A percentile compares a stretch with the other conserved stretches of the same genome.
Conservation (phyloP, 306 rosid genomes). For the Fragaria ananassa region DNA sequence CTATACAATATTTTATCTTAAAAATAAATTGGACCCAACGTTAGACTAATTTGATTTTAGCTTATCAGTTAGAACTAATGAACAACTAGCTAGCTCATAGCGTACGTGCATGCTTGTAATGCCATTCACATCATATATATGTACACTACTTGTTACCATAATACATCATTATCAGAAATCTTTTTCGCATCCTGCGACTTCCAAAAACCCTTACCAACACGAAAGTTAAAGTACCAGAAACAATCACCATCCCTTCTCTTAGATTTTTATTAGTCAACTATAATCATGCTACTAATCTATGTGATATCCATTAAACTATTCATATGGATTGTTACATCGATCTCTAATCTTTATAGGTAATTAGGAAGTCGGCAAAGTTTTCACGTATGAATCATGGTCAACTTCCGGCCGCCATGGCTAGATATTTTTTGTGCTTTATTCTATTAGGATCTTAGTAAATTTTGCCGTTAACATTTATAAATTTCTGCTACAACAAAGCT, state of each 20-base stretch:
- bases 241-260: not conserved
- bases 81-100: no score
- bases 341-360: not conserved
- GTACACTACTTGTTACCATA: not conserved
- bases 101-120: no score
- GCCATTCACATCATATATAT: no score
- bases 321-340: not conserved
- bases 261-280: constrained; percentile 2
- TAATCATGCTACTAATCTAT: not conserved
- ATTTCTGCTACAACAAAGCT: no score
- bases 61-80: no score
- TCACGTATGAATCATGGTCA: not conserved
- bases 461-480: no score
- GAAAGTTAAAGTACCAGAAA: not conserved
- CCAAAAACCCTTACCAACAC: not conserved
- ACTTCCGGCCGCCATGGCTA: not conserved
- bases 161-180: not conserved
- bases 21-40: no score
- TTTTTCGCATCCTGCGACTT: not conserved
- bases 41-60: no score
- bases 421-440: not conserved
- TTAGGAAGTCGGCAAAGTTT: not conserved
- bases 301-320: not conserved
- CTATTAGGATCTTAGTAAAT: not conserved
- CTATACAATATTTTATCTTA: no score